Percentiles rank a stretch among this genome's conserved stretches.
Conservation (phyloP, 1,139 yeast species). For the Geotrichum klebahnii region DNA sequence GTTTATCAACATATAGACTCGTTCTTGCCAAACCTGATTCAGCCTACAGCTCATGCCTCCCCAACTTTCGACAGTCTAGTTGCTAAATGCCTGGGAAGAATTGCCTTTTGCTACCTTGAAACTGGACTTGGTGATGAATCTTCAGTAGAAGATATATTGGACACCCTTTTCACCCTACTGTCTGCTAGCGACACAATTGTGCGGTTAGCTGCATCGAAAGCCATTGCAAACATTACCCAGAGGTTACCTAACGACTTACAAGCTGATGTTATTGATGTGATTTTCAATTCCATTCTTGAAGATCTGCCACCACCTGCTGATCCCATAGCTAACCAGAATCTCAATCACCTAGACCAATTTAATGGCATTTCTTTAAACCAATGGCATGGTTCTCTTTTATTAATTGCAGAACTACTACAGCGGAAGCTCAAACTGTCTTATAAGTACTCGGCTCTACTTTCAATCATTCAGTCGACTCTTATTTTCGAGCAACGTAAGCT, state of each 20-base stretch:
- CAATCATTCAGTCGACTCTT: constrained; percentile 43
- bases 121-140: constrained; percentile 8
- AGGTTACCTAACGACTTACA: constrained; percentile 36
- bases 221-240: constrained; percentile 42
- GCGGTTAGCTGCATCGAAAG: constrained; percentile 47
- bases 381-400: constrained; percentile 47
- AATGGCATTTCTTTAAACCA: constrained; percentile 36
- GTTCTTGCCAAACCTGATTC: background rate
- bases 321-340: constrained; percentile 5
- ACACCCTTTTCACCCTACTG: constrained; percentile 25
- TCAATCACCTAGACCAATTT: constrained; percentile 16
- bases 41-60: background rate
- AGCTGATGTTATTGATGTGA: constrained; percentile 37
- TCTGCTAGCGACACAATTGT: constrained; percentile 43
- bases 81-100: constrained; percentile 41
- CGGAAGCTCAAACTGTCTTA: constrained; percentile 26
- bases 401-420: constrained; percentile 47
- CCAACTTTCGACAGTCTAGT: constrained; percentile 26
- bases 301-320: constrained; percentile 23
- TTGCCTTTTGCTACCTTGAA: constrained; percentile 25
- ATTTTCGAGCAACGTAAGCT: constrained; percentile 52
- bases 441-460: constrained; percentile 26
- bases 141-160: constrained; percentile 10
- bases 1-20: constrained; percentile 9
- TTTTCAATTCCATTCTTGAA: constrained; percentile 35